Percentiles rank a stretch among this genome's conserved stretches.
These are phyloP conservation scores for Amanita rubescens DNA, from an alignment of 768 basidiomycete species.

Conservation along the genomic window DNA sequence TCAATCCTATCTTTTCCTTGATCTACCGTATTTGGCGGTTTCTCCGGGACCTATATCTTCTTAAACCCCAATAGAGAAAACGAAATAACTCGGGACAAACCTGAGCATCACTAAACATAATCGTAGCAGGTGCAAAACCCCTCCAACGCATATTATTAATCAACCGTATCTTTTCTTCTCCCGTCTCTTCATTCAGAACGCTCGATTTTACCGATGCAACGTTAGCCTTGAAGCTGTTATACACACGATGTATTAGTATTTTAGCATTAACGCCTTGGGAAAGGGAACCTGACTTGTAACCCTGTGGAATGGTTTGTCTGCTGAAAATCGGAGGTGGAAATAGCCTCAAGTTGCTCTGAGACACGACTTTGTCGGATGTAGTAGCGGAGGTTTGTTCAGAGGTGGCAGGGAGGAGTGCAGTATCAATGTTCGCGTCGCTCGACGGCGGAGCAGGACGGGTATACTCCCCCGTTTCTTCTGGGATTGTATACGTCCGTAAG, in stretches of 20 bases:
- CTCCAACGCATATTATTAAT: conserved; percentile 87
- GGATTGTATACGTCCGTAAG: conserved; percentile 63
- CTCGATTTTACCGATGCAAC: conserved; percentile 65
- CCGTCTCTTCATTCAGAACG: conserved; percentile 63
- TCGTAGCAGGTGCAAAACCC: conserved; percentile 66
- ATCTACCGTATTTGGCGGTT: conserved; percentile 55
- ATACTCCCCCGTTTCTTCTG: conserved; percentile 63
- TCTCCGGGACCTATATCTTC: conserved; percentile 51
- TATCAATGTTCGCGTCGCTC: conserved; percentile 38
- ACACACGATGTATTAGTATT: too few relatives aligned
- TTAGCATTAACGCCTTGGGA: background rate
- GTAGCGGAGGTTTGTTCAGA: conserved; percentile 7
- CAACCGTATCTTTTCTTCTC: conserved; percentile 74
- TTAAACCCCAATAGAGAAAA: background rate
- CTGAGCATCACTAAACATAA: conserved; percentile 55
- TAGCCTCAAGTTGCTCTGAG: conserved; percentile 57
- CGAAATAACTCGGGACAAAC: conserved; percentile 24
- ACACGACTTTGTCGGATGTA: conserved; percentile 1
- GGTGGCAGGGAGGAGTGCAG: conserved; percentile 25
- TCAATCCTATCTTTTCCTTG: conserved; percentile 50
- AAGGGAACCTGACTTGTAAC: conserved; percentile 55
- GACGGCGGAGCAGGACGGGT: conserved; percentile 21
- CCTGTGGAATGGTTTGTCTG: conserved; percentile 69
- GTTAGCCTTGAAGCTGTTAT: conserved; percentile 75
- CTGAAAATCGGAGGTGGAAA: conserved; percentile 90